phyloP scores from a whole-genome alignment of 768 basidiomycete genomes.

The Macrolepiota fuliginosa region DNA sequence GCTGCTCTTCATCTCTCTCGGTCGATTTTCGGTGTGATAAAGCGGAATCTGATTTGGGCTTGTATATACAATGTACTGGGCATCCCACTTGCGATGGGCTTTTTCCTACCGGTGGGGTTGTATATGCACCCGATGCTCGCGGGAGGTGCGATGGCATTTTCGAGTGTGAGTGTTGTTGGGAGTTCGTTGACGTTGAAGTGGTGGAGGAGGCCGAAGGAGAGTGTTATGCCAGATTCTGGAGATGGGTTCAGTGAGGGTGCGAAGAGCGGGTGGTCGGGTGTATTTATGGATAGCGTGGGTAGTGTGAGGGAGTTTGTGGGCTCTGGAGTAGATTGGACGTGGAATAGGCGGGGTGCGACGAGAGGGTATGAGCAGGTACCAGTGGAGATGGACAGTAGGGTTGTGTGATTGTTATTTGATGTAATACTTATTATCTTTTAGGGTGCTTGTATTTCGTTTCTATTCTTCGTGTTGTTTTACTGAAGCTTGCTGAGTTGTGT shows the following conservation, averaged over 20 bases:
- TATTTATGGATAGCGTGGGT: conserved; percentile 47
- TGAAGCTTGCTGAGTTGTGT: no score
- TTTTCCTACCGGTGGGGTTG: conserved; percentile 88
- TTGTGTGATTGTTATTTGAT: conserved; percentile 9
- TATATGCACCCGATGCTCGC: conserved; percentile 98
- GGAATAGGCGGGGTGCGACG: conserved; percentile 26
- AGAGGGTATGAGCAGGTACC: conserved; percentile 66
- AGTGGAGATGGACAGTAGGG: conserved; percentile 52
- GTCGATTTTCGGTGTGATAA: conserved; percentile 86
- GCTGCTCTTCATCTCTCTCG: conserved; percentile 91
- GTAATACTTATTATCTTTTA: background rate
- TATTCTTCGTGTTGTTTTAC: no score
- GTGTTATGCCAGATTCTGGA: conserved; percentile 69
- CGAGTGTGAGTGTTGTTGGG: conserved; percentile 91
- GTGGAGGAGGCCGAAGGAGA: conserved; percentile 73
- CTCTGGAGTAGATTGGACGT: conserved; percentile 14
- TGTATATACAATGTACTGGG: conserved; percentile 92
- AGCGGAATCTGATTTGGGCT: conserved; percentile 93
- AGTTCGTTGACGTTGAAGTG: conserved; percentile 84
- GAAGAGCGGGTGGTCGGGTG: conserved; percentile 39
- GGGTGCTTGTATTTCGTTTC: background rate
- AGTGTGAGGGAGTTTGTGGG: conserved; percentile 41
- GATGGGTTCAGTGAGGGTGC: conserved; percentile 32
- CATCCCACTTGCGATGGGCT: conserved; percentile 96
- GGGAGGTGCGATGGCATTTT: conserved; percentile 98